A percentile compares a stretch with the other conserved stretches of the same genome.
These are phyloP conservation scores for Suillus placidus DNA, from an alignment of 768 basidiomycete species.

Conservation along the genomic window DNA sequence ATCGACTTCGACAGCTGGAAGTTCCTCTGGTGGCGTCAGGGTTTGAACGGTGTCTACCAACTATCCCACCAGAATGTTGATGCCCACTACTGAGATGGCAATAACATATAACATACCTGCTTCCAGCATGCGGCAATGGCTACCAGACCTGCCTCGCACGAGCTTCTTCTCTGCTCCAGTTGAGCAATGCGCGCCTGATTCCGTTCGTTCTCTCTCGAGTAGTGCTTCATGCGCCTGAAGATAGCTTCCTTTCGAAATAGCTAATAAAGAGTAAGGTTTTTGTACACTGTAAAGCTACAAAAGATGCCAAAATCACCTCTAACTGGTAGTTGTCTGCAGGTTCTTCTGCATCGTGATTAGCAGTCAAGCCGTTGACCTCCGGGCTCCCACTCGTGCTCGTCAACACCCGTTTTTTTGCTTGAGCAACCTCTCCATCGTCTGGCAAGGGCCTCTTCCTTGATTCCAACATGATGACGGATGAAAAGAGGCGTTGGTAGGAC, in stretches of 20 bases:
- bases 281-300: background rate
- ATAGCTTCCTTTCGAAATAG: slow-evolving; percentile 87
- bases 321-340: slow-evolving; percentile 57
- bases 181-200: slow-evolving; percentile 61
- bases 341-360: slow-evolving; percentile 38
- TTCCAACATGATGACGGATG: slow-evolving; percentile 43
- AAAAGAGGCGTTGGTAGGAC: slow-evolving; percentile 16
- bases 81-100: slow-evolving; percentile 5
- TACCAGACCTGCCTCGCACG: slow-evolving; percentile 70
- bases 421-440: slow-evolving; percentile 50
- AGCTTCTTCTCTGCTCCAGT: slow-evolving; percentile 64
- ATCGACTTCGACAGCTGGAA: slow-evolving; percentile 45
- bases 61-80: slow-evolving; percentile 38
- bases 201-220: slow-evolving; percentile 74
- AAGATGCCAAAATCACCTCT: slow-evolving; percentile 51
- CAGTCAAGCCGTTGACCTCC: slow-evolving; percentile 50
- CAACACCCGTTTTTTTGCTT: slow-evolving; percentile 60
- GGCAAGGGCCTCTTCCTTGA: slow-evolving; percentile 61
- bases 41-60: slow-evolving; percentile 67
- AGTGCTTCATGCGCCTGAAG: slow-evolving; percentile 82
- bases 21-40: slow-evolving; percentile 54
- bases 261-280: slow-evolving; percentile 40
- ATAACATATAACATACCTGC: slow-evolving; percentile 51
- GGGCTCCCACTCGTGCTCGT: slow-evolving; percentile 54
- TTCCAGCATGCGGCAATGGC: slow-evolving; percentile 82